Conservation (phyloP, 352 stramenopile species). For the Phytophthora megakarya region DNA sequence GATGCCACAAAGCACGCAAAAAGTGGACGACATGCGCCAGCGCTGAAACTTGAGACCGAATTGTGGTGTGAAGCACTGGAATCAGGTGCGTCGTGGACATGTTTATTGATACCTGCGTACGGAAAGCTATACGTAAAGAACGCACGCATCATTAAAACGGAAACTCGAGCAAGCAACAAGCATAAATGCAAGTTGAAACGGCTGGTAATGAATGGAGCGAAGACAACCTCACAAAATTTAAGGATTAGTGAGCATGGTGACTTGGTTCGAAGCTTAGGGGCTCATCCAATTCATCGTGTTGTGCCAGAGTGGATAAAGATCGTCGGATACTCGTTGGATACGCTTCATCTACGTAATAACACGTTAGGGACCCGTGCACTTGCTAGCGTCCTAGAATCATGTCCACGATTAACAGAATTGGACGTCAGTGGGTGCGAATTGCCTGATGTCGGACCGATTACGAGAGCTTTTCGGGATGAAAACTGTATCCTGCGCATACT, state of each 20-base stretch:
- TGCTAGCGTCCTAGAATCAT: constrained; percentile 35
- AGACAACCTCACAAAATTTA: constrained; percentile 5
- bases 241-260: constrained; percentile 10
- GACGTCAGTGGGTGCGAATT: constrained; percentile 50
- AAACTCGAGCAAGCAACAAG: background rate
- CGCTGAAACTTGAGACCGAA: constrained; percentile 13
- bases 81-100: constrained; percentile 17
- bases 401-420: constrained; percentile 39
- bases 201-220: constrained; percentile 43
- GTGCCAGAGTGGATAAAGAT: constrained; percentile 27
- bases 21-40: background rate
- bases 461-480: constrained; percentile 24
- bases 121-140: constrained; percentile 42
- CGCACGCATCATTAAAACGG: constrained; percentile 6
- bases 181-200: constrained; percentile 23
- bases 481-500: constrained; percentile 37
- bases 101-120: constrained; percentile 44
- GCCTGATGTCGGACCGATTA: constrained; percentile 34
- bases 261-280: background rate
- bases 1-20: background rate
- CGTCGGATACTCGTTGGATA: constrained; percentile 29
- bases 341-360: constrained; percentile 42
- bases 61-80: constrained; percentile 32
- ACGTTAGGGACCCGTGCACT: constrained; percentile 26
- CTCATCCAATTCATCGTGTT: constrained; percentile 12